Evolutionary conservation across 2,329 filamentous ascomycete genomes (phyloP).

Genomic region (Pseudofabraea citricarpa): DNA sequence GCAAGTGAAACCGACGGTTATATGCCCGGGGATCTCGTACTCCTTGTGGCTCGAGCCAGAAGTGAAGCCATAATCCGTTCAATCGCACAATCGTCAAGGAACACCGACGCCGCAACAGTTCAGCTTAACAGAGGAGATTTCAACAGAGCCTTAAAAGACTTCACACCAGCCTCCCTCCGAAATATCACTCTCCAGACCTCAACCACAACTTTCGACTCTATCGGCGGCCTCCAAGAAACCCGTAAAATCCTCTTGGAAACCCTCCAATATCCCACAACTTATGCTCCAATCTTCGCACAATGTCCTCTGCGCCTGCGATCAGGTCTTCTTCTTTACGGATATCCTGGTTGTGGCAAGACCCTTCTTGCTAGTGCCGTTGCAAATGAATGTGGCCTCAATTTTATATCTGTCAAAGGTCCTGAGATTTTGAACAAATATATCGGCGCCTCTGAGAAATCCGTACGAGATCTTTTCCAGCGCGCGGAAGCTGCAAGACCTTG

Average conservation of each 20-base stretch:
- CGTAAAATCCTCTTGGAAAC: slow-evolving; percentile 91
- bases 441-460: slow-evolving; percentile 92
- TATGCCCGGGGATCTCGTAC: slow-evolving; percentile 88
- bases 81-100: slow-evolving; percentile 43
- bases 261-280: slow-evolving; percentile 93
- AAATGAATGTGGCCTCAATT: slow-evolving; percentile 95
- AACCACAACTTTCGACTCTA: slow-evolving; percentile 86
- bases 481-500: slow-evolving; percentile 88
- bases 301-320: slow-evolving; percentile 93
- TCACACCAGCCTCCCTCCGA: slow-evolving; percentile 88
- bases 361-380: slow-evolving; percentile 94
- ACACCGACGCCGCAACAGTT: slow-evolving; percentile 49
- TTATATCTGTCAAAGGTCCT: slow-evolving; percentile 96
- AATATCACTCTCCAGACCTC: slow-evolving; percentile 93
- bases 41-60: slow-evolving; percentile 80
- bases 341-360: slow-evolving; percentile 94
- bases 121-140: slow-evolving; percentile 73
- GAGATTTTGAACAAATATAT: slow-evolving; percentile 99
- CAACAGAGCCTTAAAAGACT: slow-evolving; percentile 77
- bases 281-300: slow-evolving; percentile 94
- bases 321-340: slow-evolving; percentile 88
- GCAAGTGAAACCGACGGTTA: slow-evolving; percentile 95
- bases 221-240: slow-evolving; percentile 82
- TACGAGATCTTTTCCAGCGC: slow-evolving; percentile 90
- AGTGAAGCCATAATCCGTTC: slow-evolving; percentile 90